Evolutionary conservation across 148 eudicot genomes (phyloP).

Genomic region (Cornus suecica): DNA sequence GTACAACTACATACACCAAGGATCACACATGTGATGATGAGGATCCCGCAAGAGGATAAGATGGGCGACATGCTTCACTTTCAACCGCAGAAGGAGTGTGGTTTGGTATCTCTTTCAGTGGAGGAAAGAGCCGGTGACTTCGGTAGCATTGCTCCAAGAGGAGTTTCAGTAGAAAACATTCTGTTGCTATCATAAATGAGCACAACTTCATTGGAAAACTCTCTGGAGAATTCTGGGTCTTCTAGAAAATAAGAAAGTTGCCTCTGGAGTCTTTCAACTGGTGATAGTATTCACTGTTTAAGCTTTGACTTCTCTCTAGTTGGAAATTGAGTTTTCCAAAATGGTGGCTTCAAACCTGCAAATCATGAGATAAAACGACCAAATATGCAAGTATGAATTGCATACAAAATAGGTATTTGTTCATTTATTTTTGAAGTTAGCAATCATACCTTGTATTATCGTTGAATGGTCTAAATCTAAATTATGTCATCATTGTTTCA

Average conservation of each 20-base stretch:
- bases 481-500: background rate
- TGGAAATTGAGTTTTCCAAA: conserved; percentile 6
- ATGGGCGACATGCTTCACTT: background rate
- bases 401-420: background rate
- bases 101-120: background rate
- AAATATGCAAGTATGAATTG: background rate
- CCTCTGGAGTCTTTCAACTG: conserved; percentile 14
- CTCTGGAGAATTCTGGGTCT: conserved; percentile 15
- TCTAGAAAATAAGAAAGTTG: conserved; percentile 9
- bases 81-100: background rate
- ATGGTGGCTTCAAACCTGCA: conserved; percentile 12
- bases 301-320: conserved; percentile 16
- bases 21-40: background rate
- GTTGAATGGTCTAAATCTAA: background rate
- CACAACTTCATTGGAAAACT: conserved; percentile 3
- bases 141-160: conserved; percentile 14
- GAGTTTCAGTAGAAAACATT: conserved; percentile 6
- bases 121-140: conserved; percentile 8
- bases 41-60: background rate
- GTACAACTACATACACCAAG: background rate
- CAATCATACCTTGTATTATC: background rate
- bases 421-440: background rate
- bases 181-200: conserved; percentile 5
- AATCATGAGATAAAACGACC: background rate
- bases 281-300: conserved; percentile 1